Base-by-base conservation (phyloP, 2,329 filamentous ascomycete species). In the Fusarium sp. region DNA sequence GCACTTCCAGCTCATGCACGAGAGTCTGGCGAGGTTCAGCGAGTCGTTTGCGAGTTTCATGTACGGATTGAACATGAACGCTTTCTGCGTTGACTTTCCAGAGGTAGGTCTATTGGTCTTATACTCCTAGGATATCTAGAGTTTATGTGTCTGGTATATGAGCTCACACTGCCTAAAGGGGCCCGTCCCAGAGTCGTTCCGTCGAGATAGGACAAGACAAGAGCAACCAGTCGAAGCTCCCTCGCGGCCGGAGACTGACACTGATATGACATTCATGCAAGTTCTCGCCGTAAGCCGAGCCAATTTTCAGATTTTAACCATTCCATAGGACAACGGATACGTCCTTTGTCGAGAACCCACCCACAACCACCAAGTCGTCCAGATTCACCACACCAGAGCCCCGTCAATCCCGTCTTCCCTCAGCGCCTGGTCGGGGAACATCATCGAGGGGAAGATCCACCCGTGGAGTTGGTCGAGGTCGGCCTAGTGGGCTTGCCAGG, bases 21-120 rank as follows among this genome's bases (percentile, higher is more conserved):
- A 98, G 86, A 97, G 94, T 79, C 84, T 99, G 76, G 91, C 94
- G 27, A 91, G 97, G 29, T 99, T 99, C 84, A 96, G 93, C 83
- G 97, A 99, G 87, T 97, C 94, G 80, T 99, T 99, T 83, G 95
- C 95, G 1, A 95, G 93, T 77, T 98, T 99, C 79, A 85, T 99
- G 54, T 99, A 98, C 79, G 97, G 97, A 2, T 83, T 99, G 81
- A 98, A 98, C 81, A 98, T 99, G 95, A 98, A 98, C 83, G 97
- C 97, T 1, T 99, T 98, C 82, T 98, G 96, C 82, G 95, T 98
- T 35, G 97, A 99, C 82, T 99, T 98, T 75, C 94, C 95, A 0
- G 97, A 99, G 90, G 95, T 95, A 84, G 61, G 81, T 65, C 25
- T 57, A 62, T 64, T 60, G 31, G 33, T 57, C 14, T 35, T 47